Percentiles rank a stretch among this genome's conserved stretches.
Conservation (phyloP, 441 rosid species). For the Bruguiera hainesii region DNA sequence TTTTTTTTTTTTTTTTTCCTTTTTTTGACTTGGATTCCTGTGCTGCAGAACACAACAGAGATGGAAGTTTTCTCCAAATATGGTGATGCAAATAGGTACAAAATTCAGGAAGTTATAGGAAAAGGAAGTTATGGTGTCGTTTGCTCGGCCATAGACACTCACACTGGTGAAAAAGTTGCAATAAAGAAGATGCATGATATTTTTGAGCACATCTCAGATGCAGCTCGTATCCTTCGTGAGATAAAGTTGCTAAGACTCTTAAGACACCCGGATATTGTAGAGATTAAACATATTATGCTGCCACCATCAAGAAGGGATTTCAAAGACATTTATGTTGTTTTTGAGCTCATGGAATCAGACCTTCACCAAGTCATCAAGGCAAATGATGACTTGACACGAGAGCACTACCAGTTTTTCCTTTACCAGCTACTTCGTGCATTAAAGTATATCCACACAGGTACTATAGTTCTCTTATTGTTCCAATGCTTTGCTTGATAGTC, state of each 20-base stretch:
- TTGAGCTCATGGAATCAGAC: slow-evolving; percentile 97
- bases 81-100: slow-evolving; percentile 80
- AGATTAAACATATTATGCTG: slow-evolving; percentile 87
- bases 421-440: slow-evolving; percentile 91
- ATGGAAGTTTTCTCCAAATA: slow-evolving; percentile 82
- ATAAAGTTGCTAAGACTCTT: slow-evolving; percentile 77
- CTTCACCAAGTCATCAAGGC: slow-evolving; percentile 98
- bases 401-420: slow-evolving; percentile 92
- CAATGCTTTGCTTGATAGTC: not conserved
- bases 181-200: slow-evolving; percentile 84
- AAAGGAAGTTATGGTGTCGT: slow-evolving; percentile 94
- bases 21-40: slow-evolving; percentile 16
- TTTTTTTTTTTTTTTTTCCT: not conserved
- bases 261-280: slow-evolving; percentile 91
- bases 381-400: slow-evolving; percentile 85
- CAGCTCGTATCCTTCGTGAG: slow-evolving; percentile 82
- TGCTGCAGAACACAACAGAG: slow-evolving; percentile 55
- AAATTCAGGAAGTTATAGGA: slow-evolving; percentile 71
- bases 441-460: slow-evolving; percentile 85
- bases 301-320: slow-evolving; percentile 92
- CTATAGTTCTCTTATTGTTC: not conserved
- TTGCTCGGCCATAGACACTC: slow-evolving; percentile 85
- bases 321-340: slow-evolving; percentile 87
- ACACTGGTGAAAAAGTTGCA: slow-evolving; percentile 79
- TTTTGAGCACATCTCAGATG: slow-evolving; percentile 82